Base-by-base conservation (phyloP, 1,284 basidiomycete species). In the Mycena sp. region DNA sequence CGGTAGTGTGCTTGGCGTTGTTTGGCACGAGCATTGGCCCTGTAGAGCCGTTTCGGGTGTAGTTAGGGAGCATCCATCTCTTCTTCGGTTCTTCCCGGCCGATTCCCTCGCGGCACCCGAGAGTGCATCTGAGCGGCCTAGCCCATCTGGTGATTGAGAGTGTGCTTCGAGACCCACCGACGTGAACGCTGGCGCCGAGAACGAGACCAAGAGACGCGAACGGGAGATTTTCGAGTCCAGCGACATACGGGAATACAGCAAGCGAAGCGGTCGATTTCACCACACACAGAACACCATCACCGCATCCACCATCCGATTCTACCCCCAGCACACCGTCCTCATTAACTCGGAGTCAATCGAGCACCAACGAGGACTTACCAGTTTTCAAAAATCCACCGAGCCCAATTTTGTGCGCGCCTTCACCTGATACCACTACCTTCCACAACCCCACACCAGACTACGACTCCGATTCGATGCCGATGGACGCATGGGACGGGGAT, bases 61-160 rank as follows among this genome's bases (percentile, higher is more conserved):
- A 53, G 26, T 41, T 21, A 51, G 2, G 23, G 10, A 43, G 14
- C n/a, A 53, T 53, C 51, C n/a, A n/a, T 19, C 26, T 16, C 23
- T 43, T 43, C 32, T 25, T 23, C n/a, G 6, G 17, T 17, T 21
- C 38, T 53, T 16, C 38, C 37, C 19, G 19, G 25, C 12, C 38
- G n/a, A n/a, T n/a, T n/a, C n/a, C n/a, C n/a, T n/a, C n/a, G n/a
- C n/a, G n/a, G n/a, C n/a, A n/a, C n/a, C 25, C 19, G 51, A 29
- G 4, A 53, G 51, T 12, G 40, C 28, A 28, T 23, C 37, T 19
- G 38, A 23, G 51, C 4, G 9, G n/a, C n/a, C 51, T 53, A 53
- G 2, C 26, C 51, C 51, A 53, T 53, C 51, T 53, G 51, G 51
- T 53, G 51, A 53, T 53, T 26, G 26, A 52, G 50, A 52, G 50